Conservation (phyloP, 1,284 basidiomycete species). For the Cutaneotrichosporon sp. region DNA sequence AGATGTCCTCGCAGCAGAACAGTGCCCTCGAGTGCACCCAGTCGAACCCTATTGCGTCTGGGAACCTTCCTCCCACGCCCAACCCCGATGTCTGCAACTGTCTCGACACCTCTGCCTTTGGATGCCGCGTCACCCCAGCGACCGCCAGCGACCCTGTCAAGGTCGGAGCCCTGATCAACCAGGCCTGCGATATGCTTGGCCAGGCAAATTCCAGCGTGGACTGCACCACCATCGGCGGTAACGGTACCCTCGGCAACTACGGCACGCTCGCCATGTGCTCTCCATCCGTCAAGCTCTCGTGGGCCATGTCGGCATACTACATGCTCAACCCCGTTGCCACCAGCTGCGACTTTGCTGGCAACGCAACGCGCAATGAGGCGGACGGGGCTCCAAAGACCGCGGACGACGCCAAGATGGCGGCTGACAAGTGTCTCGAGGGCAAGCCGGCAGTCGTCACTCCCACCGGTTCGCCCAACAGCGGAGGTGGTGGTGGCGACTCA, state of each 20-base stretch:
- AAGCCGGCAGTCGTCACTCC: slow-evolving; percentile 9
- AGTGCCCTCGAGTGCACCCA: slow-evolving; percentile 63
- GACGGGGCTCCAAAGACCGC: not conserved
- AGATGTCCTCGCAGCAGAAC: slow-evolving; percentile 55
- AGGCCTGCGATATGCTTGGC: slow-evolving; percentile 66
- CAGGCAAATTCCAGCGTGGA: slow-evolving; percentile 53
- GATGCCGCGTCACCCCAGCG: slow-evolving; percentile 64
- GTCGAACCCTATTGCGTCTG: slow-evolving; percentile 61
- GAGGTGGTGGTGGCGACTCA: not conserved
- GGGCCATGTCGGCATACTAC: slow-evolving; percentile 75
- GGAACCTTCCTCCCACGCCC: slow-evolving; percentile 74
- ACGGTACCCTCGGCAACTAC: slow-evolving; percentile 70
- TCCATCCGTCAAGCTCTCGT: slow-evolving; percentile 70
- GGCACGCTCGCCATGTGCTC: slow-evolving; percentile 66
- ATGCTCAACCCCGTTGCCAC: slow-evolving; percentile 59
- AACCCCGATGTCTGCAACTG: slow-evolving; percentile 73
- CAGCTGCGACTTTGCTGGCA: slow-evolving; percentile 65
- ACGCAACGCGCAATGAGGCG: slow-evolving; percentile 67
- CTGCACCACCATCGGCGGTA: slow-evolving; percentile 62
- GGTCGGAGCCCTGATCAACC: slow-evolving; percentile 62
- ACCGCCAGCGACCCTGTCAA: slow-evolving; percentile 62
- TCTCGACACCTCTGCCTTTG: slow-evolving; percentile 58
- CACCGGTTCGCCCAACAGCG: slow-evolving; percentile 3
- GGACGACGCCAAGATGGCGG: slow-evolving; percentile 4
- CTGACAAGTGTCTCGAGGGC: slow-evolving; percentile 9